A percentile compares a stretch with the other conserved stretches of the same genome.
Evolutionary conservation across 768 basidiomycete genomes (phyloP).

Genomic region (Xerocomellus intermedius): DNA sequence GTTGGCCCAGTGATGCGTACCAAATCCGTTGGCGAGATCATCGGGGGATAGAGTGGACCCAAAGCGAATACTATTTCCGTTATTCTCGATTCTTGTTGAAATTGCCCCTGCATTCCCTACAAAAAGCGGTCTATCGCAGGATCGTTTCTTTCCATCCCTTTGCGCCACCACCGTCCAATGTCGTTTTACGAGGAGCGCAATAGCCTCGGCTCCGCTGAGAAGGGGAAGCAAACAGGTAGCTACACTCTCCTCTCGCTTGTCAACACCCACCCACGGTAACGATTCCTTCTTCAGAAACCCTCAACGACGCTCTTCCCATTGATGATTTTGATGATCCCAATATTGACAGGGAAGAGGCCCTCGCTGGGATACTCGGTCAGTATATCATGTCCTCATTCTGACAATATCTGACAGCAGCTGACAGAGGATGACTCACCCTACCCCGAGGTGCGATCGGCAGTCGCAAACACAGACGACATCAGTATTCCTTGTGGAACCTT

Average conservation of each 20-base stretch:
- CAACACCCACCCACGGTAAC: background rate
- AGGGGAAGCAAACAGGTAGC: constrained; percentile 22
- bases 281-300: background rate
- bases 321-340: constrained; percentile 40
- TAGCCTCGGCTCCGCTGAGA: constrained; percentile 22
- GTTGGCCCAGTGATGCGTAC: background rate
- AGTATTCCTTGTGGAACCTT: constrained; percentile 61
- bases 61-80: background rate
- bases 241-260: background rate
- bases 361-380: constrained; percentile 29
- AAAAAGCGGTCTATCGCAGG: constrained; percentile 9
- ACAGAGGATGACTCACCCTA: constrained; percentile 78
- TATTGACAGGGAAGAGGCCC: constrained; percentile 28
- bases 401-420: constrained; percentile 14
- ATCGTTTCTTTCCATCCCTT: background rate
- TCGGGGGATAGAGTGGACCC: background rate
- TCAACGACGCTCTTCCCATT: constrained; percentile 3
- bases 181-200: constrained; percentile 17
- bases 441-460: constrained; percentile 77
- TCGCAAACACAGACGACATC: constrained; percentile 70
- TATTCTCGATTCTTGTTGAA: background rate
- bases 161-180: constrained; percentile 12
- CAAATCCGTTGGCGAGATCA: constrained; percentile 1
- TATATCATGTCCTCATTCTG: background rate
- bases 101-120: background rate